A percentile compares a stretch with the other conserved stretches of the same genome.
phyloP scores from a whole-genome alignment of 331 rosid genomes.

The Pyrus hybrid region DNA sequence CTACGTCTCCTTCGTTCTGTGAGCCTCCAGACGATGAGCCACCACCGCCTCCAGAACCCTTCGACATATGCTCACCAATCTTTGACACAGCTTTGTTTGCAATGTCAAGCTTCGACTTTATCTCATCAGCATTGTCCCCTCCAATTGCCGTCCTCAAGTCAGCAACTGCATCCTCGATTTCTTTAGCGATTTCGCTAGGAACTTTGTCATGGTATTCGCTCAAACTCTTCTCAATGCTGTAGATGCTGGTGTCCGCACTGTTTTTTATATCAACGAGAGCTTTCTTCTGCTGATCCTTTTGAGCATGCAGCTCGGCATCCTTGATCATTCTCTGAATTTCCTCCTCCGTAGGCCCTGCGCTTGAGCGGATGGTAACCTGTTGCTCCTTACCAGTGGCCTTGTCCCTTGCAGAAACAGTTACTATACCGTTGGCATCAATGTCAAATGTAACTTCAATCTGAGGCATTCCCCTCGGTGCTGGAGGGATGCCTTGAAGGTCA shows the following conservation, averaged over 20 bases:
- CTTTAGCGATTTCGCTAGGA: conserved; percentile 12
- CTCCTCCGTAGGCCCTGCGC: neutral
- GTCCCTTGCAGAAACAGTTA: conserved; percentile 11
- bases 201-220: conserved; percentile 17
- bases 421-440: conserved; percentile 6
- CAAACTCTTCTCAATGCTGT: conserved; percentile 14
- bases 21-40: conserved; percentile 48
- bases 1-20: conserved; percentile 70
- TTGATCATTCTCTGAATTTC: conserved; percentile 10
- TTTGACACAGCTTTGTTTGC: conserved; percentile 25
- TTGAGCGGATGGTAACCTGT: neutral
- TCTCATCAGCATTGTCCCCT: conserved; percentile 12
- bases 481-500: conserved; percentile 12
- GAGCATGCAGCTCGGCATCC: conserved; percentile 1
- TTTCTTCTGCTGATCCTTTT: neutral
- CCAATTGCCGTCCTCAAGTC: conserved; percentile 16
- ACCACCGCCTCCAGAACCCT: conserved; percentile 32
- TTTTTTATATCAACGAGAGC: neutral
- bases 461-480: conserved; percentile 18
- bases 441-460: conserved; percentile 19
- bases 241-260: conserved; percentile 2
- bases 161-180: conserved; percentile 17
- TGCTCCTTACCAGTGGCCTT: neutral
- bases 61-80: conserved; percentile 23
- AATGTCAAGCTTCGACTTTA: conserved; percentile 21